Percentiles rank a stretch among this genome's conserved stretches.
Conservation (phyloP, 306 rosid genomes). For the Purshia tridentata region DNA sequence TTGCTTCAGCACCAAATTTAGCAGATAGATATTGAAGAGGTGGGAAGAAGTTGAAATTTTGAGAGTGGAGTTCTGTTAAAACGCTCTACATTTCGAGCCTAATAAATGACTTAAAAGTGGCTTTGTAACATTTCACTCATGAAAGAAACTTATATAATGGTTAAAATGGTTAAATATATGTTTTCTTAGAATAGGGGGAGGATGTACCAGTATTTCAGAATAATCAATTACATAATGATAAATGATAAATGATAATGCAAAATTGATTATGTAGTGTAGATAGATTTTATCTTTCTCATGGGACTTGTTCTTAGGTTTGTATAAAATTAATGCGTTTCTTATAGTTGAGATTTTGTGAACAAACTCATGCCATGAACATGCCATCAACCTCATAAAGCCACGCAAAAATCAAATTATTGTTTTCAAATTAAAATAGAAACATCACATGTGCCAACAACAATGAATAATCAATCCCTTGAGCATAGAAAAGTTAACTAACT, state of each 20-base stretch:
- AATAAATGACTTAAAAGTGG: no score
- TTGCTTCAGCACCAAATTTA: conserved; percentile 30
- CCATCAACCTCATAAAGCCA: no score
- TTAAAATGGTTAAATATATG: background rate
- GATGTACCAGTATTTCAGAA: background rate
- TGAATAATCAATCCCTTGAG: no score
- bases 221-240: background rate
- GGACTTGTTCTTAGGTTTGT: background rate
- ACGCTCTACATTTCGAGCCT: background rate
- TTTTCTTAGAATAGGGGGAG: background rate
- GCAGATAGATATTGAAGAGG: background rate
- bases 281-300: background rate
- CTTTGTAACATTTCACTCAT: background rate
- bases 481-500: no score
- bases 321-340: no score
- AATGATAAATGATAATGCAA: background rate
- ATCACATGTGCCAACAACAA: no score
- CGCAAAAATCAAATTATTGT: no score
- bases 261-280: background rate
- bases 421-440: no score
- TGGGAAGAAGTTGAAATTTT: background rate
- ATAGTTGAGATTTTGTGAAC: no score
- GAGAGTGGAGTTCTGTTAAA: background rate
- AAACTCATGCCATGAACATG: no score
- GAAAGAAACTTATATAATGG: background rate